phyloP scores from a whole-genome alignment of 2,329 filamentous ascomycete species.

The Phialocephala subalpina region DNA sequence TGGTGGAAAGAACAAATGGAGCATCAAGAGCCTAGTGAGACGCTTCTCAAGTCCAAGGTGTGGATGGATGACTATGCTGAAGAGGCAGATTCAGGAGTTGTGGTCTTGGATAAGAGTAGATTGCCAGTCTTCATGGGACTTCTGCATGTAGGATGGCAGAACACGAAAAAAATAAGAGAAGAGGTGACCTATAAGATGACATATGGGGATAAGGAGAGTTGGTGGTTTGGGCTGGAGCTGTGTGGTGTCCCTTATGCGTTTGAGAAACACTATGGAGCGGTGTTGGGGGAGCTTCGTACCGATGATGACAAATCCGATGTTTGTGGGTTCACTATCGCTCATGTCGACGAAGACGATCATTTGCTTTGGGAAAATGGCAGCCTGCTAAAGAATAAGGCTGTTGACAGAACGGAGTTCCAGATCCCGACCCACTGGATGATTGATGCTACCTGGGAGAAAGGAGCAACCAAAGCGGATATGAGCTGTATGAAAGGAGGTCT shows the following conservation, averaged over 20 bases:
- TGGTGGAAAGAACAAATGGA: slow-evolving; percentile 51
- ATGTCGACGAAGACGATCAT: slow-evolving; percentile 48
- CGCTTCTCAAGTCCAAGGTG: slow-evolving; percentile 13
- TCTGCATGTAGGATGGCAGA: slow-evolving; percentile 55
- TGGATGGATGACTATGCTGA: slow-evolving; percentile 15
- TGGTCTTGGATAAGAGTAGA: slow-evolving; percentile 50
- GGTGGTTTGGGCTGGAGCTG: slow-evolving; percentile 55
- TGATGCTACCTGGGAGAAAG: slow-evolving; percentile 49
- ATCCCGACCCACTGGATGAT: slow-evolving; percentile 46
- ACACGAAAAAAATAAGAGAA: slow-evolving; percentile 49
- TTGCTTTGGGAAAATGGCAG: slow-evolving; percentile 55
- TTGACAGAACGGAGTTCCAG: slow-evolving; percentile 39
- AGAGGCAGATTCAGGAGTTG: slow-evolving; percentile 22
- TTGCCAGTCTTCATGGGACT: slow-evolving; percentile 49
- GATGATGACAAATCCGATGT: slow-evolving; percentile 5
- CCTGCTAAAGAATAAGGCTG: slow-evolving; percentile 48
- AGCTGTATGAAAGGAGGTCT: slow-evolving; percentile 47
- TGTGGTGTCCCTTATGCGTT: slow-evolving; percentile 49
- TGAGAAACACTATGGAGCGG: slow-evolving; percentile 51
- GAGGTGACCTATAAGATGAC: slow-evolving; percentile 51
- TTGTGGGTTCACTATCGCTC: slow-evolving; percentile 45
- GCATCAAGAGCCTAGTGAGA: slow-evolving; percentile 39
- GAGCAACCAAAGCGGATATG: slow-evolving; percentile 44
- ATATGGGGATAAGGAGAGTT: slow-evolving; percentile 56
- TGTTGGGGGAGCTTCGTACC: slow-evolving; percentile 46